phyloP scores from a whole-genome alignment of 2,329 filamentous ascomycete genomes.

The Botrytis elliptica region DNA sequence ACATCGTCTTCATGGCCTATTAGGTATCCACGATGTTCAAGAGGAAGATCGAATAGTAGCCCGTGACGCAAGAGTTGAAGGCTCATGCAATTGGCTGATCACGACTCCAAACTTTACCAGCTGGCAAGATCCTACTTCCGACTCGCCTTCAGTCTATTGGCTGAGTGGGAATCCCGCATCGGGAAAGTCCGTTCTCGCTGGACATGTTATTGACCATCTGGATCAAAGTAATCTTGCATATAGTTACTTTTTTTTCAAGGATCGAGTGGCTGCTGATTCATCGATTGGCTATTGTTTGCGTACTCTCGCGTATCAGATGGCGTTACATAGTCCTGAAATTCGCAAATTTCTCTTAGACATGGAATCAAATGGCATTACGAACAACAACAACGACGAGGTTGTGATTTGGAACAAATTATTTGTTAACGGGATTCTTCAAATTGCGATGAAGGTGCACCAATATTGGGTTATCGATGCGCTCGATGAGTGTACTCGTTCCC shows the following conservation, averaged over 20 bases:
- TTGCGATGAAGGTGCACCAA: background rate
- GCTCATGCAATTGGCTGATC: background rate
- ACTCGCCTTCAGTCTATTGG: background rate
- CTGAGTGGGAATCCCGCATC: background rate
- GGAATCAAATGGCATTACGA: background rate
- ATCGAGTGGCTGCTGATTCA: slow-evolving; percentile 13
- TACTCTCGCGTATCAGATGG: background rate
- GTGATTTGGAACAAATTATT: slow-evolving; percentile 21
- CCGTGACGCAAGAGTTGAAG: background rate
- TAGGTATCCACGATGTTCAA: background rate
- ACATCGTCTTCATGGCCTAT: background rate
- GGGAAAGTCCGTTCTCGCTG: background rate
- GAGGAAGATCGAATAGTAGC: background rate
- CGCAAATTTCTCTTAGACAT: background rate
- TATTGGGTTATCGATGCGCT: slow-evolving; percentile 23
- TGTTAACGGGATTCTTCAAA: slow-evolving; percentile 4
- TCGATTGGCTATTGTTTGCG: background rate
- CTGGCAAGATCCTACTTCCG: slow-evolving; percentile 26
- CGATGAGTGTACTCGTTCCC: slow-evolving; percentile 9
- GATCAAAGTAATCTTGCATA: background rate
- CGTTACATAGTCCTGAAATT: background rate
- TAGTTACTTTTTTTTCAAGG: slow-evolving; percentile 20
- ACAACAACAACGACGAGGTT: background rate
- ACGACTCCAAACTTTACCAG: slow-evolving; percentile 37
- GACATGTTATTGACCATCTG: background rate